Evolutionary conservation across 257 asterid genomes (phyloP).

Genomic region (Nicotiana benthamiana): DNA sequence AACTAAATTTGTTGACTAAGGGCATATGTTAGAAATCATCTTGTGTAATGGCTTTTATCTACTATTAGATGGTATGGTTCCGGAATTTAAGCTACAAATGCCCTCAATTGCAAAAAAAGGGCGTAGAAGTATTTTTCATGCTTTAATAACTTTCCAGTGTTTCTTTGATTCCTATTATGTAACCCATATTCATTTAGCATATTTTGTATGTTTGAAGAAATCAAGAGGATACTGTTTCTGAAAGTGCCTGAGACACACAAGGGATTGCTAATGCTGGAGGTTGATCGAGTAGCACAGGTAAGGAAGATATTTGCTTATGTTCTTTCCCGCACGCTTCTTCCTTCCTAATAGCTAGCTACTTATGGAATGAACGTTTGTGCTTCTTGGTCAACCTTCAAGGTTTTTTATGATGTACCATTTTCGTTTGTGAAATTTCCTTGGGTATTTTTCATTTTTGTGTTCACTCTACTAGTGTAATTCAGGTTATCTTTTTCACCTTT

Average conservation of each 20-base stretch:
- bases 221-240: conserved; percentile 72
- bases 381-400: background rate
- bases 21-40: background rate
- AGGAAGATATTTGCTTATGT: background rate
- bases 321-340: background rate
- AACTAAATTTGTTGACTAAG: background rate
- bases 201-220: conserved; percentile 34
- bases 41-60: background rate
- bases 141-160: background rate
- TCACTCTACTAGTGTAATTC: background rate
- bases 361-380: background rate
- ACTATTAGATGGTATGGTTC: background rate
- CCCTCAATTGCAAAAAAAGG: background rate
- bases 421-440: background rate
- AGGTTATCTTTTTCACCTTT: background rate
- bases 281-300: conserved; percentile 86
- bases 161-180: background rate
- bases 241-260: conserved; percentile 90
- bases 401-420: background rate
- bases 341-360: conserved; percentile 1
- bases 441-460: background rate
- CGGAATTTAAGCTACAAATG: background rate
- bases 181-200: background rate
- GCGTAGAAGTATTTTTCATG: background rate
- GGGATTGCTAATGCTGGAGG: conserved; percentile 65